These are phyloP conservation scores for Candida smagusa DNA, from an alignment of 1,139 yeast genomes.

Conservation along the genomic window DNA sequence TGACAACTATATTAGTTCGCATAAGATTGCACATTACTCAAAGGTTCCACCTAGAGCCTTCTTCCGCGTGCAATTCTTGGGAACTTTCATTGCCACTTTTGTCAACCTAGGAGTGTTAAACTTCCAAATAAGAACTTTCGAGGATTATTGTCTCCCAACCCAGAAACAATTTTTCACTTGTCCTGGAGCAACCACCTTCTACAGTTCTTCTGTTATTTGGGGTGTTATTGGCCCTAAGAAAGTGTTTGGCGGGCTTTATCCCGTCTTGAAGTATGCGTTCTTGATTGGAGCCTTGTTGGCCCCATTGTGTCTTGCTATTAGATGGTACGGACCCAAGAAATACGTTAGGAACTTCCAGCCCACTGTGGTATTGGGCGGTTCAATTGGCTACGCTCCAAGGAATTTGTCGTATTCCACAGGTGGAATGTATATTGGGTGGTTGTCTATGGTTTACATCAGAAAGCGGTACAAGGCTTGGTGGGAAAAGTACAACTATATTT, in stretches of 20 bases:
- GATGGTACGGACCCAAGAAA: conserved; percentile 15
- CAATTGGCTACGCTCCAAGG: conserved; percentile 13
- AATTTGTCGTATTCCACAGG: conserved; percentile 17
- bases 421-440: conserved; percentile 12
- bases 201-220: conserved; percentile 31
- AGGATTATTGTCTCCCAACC: conserved; percentile 24
- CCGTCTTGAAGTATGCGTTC: conserved; percentile 33
- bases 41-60: conserved; percentile 34
- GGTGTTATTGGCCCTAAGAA: conserved; percentile 37
- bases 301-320: conserved; percentile 25
- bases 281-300: conserved; percentile 29
- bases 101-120: conserved; percentile 27
- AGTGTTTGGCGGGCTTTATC: conserved; percentile 31
- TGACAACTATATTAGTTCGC: conserved; percentile 34
- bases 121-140: conserved; percentile 25
- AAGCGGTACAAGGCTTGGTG: conserved; percentile 14
- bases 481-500: conserved; percentile 18
- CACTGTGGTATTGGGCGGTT: conserved; percentile 15
- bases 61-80: conserved; percentile 31
- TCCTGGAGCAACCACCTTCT: conserved; percentile 32
- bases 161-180: conserved; percentile 30
- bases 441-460: conserved; percentile 16
- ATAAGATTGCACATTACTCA: conserved; percentile 34
- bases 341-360: conserved; percentile 16
- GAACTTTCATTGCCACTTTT: conserved; percentile 23